Percentiles rank a stretch among this genome's conserved stretches.
Conservation (phyloP, 1,139 yeast species). For the Candida sp. region DNA sequence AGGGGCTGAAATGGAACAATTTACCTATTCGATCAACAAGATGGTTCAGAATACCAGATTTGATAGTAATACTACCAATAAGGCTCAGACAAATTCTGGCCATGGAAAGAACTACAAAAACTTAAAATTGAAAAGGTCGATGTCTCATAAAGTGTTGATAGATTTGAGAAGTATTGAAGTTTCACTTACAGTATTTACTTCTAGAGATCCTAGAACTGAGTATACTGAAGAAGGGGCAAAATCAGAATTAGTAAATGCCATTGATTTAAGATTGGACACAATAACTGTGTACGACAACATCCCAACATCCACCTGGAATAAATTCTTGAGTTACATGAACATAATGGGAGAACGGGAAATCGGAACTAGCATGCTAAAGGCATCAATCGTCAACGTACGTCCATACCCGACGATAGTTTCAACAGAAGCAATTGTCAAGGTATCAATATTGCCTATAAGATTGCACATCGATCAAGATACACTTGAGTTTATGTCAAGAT, state of each 20-base stretch:
- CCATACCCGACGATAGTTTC: slow-evolving; percentile 66
- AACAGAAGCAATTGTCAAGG: slow-evolving; percentile 60
- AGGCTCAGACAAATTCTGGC: slow-evolving; percentile 16
- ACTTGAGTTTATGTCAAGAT: slow-evolving; percentile 74
- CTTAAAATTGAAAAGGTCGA: slow-evolving; percentile 64
- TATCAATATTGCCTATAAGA: slow-evolving; percentile 68
- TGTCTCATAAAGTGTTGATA: slow-evolving; percentile 55
- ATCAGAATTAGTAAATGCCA: slow-evolving; percentile 47
- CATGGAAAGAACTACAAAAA: slow-evolving; percentile 31
- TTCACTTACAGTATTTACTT: slow-evolving; percentile 41
- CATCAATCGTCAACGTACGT: slow-evolving; percentile 56
- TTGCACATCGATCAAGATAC: slow-evolving; percentile 93
- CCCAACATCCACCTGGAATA: slow-evolving; percentile 89
- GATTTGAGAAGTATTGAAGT: slow-evolving; percentile 54
- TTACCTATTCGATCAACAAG: slow-evolving; percentile 54
- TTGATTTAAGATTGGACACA: slow-evolving; percentile 45
- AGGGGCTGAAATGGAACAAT: slow-evolving; percentile 40
- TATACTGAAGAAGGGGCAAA: slow-evolving; percentile 21
- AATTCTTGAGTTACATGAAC: slow-evolving; percentile 69
- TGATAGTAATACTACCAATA: slow-evolving; percentile 5
- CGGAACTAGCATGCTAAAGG: slow-evolving; percentile 61
- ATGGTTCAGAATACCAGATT: slow-evolving; percentile 27
- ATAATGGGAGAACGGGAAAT: slow-evolving; percentile 68
- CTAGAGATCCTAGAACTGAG: slow-evolving; percentile 44
- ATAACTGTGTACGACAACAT: slow-evolving; percentile 73